These are phyloP conservation scores for Eutrema yunnanense DNA, from an alignment of 345 rosid species.

Conservation along the genomic window DNA sequence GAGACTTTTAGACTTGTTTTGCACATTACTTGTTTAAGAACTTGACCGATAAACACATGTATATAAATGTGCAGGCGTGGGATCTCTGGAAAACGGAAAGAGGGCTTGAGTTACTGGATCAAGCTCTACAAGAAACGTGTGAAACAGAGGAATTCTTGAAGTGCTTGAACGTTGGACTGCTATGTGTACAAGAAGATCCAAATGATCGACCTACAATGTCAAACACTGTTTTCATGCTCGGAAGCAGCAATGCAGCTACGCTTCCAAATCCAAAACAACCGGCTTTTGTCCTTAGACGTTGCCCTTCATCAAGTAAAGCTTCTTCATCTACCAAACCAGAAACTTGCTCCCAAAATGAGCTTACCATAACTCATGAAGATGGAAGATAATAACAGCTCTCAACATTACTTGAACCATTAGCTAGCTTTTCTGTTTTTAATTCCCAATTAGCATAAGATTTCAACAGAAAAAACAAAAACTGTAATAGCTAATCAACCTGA, in stretches of 20 bases:
- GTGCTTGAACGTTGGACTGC: constrained; percentile 47
- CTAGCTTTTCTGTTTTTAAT: background rate
- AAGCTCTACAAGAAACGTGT: constrained; percentile 22
- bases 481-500: background rate
- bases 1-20: background rate
- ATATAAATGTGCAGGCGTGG: constrained; percentile 44
- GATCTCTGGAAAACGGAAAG: constrained; percentile 40
- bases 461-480: background rate
- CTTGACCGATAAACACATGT: background rate
- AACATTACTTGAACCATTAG: background rate
- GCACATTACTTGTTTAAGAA: background rate
- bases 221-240: constrained; percentile 47
- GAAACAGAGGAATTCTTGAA: constrained; percentile 26
- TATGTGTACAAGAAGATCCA: constrained; percentile 59
- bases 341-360: constrained; percentile 37
- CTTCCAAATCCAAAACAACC: constrained; percentile 52
- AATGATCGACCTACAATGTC: constrained; percentile 55
- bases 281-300: constrained; percentile 36
- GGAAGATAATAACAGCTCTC: constrained; percentile 30
- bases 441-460: background rate
- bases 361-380: constrained; percentile 45
- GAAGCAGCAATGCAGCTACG: constrained; percentile 25
- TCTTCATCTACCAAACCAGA: constrained; percentile 47
- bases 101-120: constrained; percentile 37
- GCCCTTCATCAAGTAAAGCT: constrained; percentile 40